Conservation (phyloP, 306 rosid genomes). For the Macrotyloma uniflorum region DNA sequence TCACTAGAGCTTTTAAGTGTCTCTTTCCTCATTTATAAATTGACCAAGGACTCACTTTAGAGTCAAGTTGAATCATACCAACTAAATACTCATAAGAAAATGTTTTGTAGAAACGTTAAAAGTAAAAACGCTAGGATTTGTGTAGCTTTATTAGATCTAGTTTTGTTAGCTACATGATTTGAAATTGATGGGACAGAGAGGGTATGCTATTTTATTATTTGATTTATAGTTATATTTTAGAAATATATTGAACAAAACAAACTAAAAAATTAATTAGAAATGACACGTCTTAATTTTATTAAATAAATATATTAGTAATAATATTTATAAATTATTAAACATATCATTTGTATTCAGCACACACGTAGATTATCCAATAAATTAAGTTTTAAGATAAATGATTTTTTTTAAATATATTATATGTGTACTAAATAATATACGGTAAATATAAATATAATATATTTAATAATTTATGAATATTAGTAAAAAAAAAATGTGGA, state of each 20-base stretch:
- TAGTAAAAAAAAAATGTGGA: no score
- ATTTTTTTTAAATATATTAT: no score
- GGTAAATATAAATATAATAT: no score
- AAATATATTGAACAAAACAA: not conserved
- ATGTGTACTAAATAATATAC: no score
- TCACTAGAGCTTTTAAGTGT: not conserved
- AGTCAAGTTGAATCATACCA: not conserved
- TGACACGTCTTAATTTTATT: not conserved
- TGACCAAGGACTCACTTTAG: not conserved
- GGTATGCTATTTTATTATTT: not conserved
- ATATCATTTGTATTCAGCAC: no score
- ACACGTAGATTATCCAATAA: no score
- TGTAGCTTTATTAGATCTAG: not conserved
- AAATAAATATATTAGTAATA: no score
- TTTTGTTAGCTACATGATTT: not conserved
- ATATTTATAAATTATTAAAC: no score
- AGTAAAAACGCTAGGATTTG: not conserved
- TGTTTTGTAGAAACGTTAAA: not conserved
- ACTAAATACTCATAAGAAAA: not conserved
- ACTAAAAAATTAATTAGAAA: not conserved
- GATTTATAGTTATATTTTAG: not conserved
- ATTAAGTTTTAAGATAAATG: no score
- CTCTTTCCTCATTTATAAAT: slow-evolving; percentile 2
- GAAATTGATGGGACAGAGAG: not conserved
- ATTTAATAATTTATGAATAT: no score